Conservation (phyloP, 495 filamentous ascomycete genomes). For the Friedmanniomyces simplex region DNA sequence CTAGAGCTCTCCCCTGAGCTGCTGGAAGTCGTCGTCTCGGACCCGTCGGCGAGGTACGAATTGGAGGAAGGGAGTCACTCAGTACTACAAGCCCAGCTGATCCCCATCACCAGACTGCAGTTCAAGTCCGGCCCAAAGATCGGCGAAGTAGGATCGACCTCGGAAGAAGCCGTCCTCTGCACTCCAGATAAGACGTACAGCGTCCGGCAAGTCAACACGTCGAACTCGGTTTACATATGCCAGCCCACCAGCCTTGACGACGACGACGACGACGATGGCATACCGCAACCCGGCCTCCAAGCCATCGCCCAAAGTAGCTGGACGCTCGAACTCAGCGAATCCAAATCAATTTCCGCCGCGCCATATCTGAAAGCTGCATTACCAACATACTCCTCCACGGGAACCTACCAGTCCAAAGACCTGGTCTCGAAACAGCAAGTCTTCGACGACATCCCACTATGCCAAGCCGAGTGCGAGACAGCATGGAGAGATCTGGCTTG, state of each 20-base stretch:
- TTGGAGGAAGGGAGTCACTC: conserved; percentile 32
- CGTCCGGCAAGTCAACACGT: conserved; percentile 82
- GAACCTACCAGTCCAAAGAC: neutral
- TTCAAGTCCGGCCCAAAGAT: conserved; percentile 44
- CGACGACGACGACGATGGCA: conserved; percentile 25
- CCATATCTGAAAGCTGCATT: conserved; percentile 24
- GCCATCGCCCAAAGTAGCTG: conserved; percentile 61
- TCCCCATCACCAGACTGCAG: conserved; percentile 42
- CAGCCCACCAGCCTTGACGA: conserved; percentile 32
- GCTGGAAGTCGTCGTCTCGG: conserved; percentile 44
- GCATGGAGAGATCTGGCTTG: conserved; percentile 31
- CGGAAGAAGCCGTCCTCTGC: conserved; percentile 65
- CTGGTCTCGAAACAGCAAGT: conserved; percentile 16
- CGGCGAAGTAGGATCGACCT: conserved; percentile 31
- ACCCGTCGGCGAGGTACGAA: conserved; percentile 25
- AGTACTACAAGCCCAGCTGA: conserved; percentile 31
- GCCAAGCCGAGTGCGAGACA: conserved; percentile 29
- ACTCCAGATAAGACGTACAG: conserved; percentile 60
- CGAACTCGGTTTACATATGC: conserved; percentile 71
- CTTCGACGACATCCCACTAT: conserved; percentile 32
- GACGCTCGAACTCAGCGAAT: conserved; percentile 50
- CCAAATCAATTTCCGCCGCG: conserved; percentile 16
- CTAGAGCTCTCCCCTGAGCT: conserved; percentile 75
- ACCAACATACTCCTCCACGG: conserved; percentile 21
- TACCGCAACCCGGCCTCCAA: conserved; percentile 38